A percentile compares a stretch with the other conserved stretches of the same genome.
phyloP scores from a whole-genome alignment of 208 protist species.

The Dictyostelium gargantuum region DNA sequence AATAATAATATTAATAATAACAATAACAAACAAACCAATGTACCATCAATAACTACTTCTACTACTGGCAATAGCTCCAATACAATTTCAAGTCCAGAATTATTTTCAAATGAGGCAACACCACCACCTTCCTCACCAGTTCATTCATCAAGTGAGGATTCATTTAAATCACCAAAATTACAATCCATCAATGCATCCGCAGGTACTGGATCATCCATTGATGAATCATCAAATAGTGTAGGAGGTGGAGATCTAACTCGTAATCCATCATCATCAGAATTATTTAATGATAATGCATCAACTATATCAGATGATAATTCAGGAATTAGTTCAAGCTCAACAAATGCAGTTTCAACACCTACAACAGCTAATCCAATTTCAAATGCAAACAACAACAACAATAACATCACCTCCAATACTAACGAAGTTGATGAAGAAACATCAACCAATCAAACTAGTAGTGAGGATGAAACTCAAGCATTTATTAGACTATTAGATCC shows the following conservation, averaged over 20 bases:
- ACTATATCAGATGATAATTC: neutral
- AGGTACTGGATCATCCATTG: neutral
- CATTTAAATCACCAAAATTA: neutral
- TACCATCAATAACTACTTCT: neutral
- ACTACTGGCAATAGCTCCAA: neutral
- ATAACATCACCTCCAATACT: neutral
- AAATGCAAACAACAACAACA: neutral
- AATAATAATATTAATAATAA: neutral
- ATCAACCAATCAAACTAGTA: neutral
- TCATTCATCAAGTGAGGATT: neutral
- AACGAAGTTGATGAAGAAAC: neutral
- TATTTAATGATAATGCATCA: neutral
- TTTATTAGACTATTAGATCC: conserved; percentile 47
- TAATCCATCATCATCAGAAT: neutral
- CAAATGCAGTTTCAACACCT: no score
- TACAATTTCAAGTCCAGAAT: neutral
- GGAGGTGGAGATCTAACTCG: neutral
- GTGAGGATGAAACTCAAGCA: conserved; percentile 59
- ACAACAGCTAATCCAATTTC: neutral
- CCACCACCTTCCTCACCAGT: conserved; percentile 19
- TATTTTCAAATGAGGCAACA: neutral
- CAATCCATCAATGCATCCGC: neutral
- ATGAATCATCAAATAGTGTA: neutral
- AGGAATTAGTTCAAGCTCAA: neutral
- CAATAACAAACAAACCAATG: neutral